These are phyloP conservation scores for Mucor irregularis DNA, from an alignment of 371 early-diverging fungal species.

Conservation along the genomic window DNA sequence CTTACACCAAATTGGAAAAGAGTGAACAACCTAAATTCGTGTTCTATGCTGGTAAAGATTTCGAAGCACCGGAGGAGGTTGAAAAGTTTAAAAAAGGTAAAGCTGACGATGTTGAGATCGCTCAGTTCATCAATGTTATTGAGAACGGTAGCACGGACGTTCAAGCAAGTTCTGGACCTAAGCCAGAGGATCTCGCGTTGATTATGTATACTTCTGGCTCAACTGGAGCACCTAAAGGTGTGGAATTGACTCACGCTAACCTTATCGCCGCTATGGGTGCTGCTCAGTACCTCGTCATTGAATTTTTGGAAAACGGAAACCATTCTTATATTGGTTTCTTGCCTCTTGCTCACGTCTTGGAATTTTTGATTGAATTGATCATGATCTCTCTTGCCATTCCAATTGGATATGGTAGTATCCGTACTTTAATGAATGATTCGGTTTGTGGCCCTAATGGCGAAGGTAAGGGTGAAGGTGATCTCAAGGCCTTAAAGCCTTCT, in stretches of 20 bases:
- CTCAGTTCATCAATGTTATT: constrained; percentile 32
- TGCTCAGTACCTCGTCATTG: constrained; percentile 45
- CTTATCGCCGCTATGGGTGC: constrained; percentile 68
- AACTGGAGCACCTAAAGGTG: constrained; percentile 83
- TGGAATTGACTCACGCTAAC: constrained; percentile 66
- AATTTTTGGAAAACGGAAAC: constrained; percentile 34
- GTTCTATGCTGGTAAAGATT: constrained; percentile 38
- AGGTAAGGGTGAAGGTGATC: constrained; percentile 89
- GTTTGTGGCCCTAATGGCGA: constrained; percentile 58
- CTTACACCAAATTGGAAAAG: constrained; percentile 19
- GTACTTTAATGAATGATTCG: constrained; percentile 82
- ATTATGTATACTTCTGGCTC: constrained; percentile 87
- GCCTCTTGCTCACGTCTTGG: constrained; percentile 90
- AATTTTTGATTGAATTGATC: constrained; percentile 70
- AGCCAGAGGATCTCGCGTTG: constrained; percentile 72
- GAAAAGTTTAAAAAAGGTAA: constrained; percentile 21
- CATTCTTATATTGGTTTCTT: constrained; percentile 82
- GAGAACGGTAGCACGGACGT: background rate
- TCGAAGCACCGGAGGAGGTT: constrained; percentile 33
- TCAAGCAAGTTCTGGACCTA: constrained; percentile 35
- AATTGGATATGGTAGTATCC: constrained; percentile 82
- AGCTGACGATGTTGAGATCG: constrained; percentile 18
- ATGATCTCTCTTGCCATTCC: constrained; percentile 49
- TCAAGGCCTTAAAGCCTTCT: constrained; percentile 84
- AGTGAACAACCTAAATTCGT: constrained; percentile 30